Conservation (phyloP, 805 yeast genomes). For the Brettanomyces nanus region DNA sequence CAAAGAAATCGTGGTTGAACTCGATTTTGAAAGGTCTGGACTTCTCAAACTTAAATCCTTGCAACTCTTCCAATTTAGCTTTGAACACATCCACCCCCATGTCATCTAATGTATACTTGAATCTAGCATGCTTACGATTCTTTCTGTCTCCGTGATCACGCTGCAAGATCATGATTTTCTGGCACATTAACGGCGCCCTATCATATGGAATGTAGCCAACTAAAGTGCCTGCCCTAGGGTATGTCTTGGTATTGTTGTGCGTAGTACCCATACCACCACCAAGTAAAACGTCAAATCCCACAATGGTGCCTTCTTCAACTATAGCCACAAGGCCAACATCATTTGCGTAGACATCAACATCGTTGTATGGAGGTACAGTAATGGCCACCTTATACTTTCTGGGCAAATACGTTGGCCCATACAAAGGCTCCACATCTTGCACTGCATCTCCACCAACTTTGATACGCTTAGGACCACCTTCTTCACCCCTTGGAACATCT, state of each 20-base stretch:
- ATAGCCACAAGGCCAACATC: constrained; percentile 91
- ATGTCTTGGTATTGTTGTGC: constrained; percentile 92
- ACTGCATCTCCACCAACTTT: constrained; percentile 86
- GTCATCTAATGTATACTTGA: constrained; percentile 93
- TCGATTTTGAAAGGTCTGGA: constrained; percentile 69
- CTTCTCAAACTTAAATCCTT: constrained; percentile 68
- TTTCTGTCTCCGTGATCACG: constrained; percentile 92
- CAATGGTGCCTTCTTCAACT: constrained; percentile 54
- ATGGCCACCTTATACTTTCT: constrained; percentile 93
- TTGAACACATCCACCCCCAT: constrained; percentile 83
- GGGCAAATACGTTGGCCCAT: constrained; percentile 82
- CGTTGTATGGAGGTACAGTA: constrained; percentile 93
- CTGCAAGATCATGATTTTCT: constrained; percentile 88
- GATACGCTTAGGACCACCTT: constrained; percentile 73
- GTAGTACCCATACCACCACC: constrained; percentile 99
- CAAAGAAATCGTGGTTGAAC: constrained; percentile 85
- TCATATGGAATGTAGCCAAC: constrained; percentile 69
- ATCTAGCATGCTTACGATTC: constrained; percentile 95
- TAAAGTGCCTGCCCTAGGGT: constrained; percentile 88
- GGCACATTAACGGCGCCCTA: constrained; percentile 71
- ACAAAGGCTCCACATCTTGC: constrained; percentile 71
- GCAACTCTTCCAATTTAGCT: constrained; percentile 69
- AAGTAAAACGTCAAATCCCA: constrained; percentile 81
- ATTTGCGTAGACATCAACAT: constrained; percentile 93
- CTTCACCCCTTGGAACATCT: constrained; percentile 28